Conservation (phyloP, 139 green algal species). For the Closterium sp. region DNA sequence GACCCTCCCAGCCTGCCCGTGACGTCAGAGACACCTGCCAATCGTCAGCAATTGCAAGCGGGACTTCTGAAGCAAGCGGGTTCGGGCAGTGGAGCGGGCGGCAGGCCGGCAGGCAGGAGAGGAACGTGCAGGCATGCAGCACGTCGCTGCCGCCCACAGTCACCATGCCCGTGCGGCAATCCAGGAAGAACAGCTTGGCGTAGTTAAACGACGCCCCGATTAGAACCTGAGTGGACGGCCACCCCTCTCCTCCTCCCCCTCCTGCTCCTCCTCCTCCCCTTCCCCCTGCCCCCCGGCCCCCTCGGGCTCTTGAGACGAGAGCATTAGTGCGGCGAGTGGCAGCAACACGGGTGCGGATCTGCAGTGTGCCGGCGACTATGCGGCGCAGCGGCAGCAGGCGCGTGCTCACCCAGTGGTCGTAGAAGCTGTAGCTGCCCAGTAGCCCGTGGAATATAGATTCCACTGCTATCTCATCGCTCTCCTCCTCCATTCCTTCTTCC, state of each 20-base stretch:
- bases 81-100: background rate
- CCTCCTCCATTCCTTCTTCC: background rate
- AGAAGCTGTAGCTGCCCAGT: constrained; percentile 42
- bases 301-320: background rate
- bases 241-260: background rate
- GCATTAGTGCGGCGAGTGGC: background rate
- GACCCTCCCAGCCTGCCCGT: too few relatives aligned
- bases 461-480: background rate
- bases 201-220: constrained; percentile 8
- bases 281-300: background rate
- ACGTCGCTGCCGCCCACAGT: constrained; percentile 7
- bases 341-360: background rate
- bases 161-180: constrained; percentile 15
- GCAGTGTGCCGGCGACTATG: background rate
- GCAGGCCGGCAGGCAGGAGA: background rate
- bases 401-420: constrained; percentile 32
- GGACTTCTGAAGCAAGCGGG: background rate
- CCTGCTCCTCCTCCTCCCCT: background rate
- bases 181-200: constrained; percentile 28
- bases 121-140: background rate
- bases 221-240: background rate
- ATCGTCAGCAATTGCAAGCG: background rate
- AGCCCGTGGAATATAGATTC: constrained; percentile 28
- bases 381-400: constrained; percentile 27
- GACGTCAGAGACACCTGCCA: background rate